Percentiles rank a stretch among this genome's conserved stretches.
Conservation (phyloP, 2,329 filamentous ascomycete genomes). For the Fusarium oligoseptatum region DNA sequence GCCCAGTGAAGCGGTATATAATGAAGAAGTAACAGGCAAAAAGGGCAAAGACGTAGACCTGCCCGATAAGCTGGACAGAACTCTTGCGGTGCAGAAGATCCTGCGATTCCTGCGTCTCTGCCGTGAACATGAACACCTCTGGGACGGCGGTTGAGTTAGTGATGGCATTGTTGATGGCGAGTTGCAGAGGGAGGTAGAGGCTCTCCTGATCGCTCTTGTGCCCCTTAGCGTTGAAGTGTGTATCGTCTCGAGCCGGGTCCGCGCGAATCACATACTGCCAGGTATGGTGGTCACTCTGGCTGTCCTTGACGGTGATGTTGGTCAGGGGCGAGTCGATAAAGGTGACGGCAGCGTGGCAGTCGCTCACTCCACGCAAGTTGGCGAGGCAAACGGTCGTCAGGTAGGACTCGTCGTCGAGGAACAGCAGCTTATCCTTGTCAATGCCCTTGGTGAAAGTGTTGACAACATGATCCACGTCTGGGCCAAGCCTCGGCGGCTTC, state of each 20-base stretch:
- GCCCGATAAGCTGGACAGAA: conserved; percentile 24
- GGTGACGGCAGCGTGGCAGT: conserved; percentile 47
- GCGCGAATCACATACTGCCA: conserved; percentile 49
- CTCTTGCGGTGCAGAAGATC: neutral
- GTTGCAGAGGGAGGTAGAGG: conserved; percentile 45
- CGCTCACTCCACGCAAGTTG: conserved; percentile 45
- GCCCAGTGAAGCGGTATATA: conserved; percentile 32
- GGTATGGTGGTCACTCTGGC: conserved; percentile 31
- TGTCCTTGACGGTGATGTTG: neutral
- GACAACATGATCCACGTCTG: conserved; percentile 44
- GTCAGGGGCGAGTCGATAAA: conserved; percentile 50
- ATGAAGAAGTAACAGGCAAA: conserved; percentile 39
- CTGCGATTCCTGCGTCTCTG: conserved; percentile 12
- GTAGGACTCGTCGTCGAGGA: conserved; percentile 34
- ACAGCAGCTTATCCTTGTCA: conserved; percentile 19
- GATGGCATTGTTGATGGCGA: conserved; percentile 51
- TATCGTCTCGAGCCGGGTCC: conserved; percentile 47
- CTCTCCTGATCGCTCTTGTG: conserved; percentile 41
- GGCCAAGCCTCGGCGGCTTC: conserved; percentile 34
- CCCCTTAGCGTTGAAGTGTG: conserved; percentile 63
- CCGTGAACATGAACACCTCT: conserved; percentile 37
- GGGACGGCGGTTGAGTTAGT: conserved; percentile 41
- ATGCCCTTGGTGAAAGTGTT: conserved; percentile 41
- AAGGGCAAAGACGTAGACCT: conserved; percentile 42
- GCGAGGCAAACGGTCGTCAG: conserved; percentile 39